phyloP scores from a whole-genome alignment of 164 flowering plant species.

The Chimonanthus praecox region DNA sequence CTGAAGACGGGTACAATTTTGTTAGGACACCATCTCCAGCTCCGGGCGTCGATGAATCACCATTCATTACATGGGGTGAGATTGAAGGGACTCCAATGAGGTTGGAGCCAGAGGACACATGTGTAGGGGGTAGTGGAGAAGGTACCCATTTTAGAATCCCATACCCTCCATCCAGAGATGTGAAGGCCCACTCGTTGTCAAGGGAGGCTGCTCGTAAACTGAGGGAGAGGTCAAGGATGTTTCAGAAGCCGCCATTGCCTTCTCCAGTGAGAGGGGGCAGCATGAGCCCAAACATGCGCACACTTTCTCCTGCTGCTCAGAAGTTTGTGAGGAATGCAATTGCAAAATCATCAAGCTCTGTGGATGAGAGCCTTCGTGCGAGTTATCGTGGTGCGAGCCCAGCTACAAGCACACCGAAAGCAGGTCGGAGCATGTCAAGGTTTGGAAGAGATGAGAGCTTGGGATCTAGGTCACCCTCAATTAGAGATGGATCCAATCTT shows the following conservation, averaged over 20 bases:
- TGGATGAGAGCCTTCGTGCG: slow-evolving; percentile 92
- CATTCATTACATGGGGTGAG: slow-evolving; percentile 97
- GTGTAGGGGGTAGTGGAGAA: slow-evolving; percentile 68
- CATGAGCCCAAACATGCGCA: slow-evolving; percentile 73
- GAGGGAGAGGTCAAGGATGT: slow-evolving; percentile 83
- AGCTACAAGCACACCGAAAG: slow-evolving; percentile 53
- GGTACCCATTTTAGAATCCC: slow-evolving; percentile 83
- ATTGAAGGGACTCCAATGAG: slow-evolving; percentile 95
- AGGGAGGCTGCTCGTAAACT: slow-evolving; percentile 86
- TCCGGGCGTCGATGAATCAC: slow-evolving; percentile 88
- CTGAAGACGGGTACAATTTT: slow-evolving; percentile 74
- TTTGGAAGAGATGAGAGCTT: slow-evolving; percentile 56
- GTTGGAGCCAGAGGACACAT: slow-evolving; percentile 78
- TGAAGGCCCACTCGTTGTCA: slow-evolving; percentile 81
- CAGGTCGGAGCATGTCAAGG: slow-evolving; percentile 75
- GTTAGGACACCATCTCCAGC: slow-evolving; percentile 91
- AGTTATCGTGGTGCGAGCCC: slow-evolving; percentile 86
- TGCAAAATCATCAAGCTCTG: slow-evolving; percentile 60
- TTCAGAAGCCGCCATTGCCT: slow-evolving; percentile 83
- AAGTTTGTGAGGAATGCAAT: slow-evolving; percentile 91
- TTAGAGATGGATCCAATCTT: slow-evolving; percentile 62
- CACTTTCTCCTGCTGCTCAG: slow-evolving; percentile 93
- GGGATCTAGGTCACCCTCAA: slow-evolving; percentile 69
- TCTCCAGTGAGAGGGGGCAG: slow-evolving; percentile 80
- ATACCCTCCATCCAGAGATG: slow-evolving; percentile 63